These are phyloP conservation scores for Cercospora nicotianae DNA, from an alignment of 2,329 filamentous ascomycete species.

Conservation along the genomic window DNA sequence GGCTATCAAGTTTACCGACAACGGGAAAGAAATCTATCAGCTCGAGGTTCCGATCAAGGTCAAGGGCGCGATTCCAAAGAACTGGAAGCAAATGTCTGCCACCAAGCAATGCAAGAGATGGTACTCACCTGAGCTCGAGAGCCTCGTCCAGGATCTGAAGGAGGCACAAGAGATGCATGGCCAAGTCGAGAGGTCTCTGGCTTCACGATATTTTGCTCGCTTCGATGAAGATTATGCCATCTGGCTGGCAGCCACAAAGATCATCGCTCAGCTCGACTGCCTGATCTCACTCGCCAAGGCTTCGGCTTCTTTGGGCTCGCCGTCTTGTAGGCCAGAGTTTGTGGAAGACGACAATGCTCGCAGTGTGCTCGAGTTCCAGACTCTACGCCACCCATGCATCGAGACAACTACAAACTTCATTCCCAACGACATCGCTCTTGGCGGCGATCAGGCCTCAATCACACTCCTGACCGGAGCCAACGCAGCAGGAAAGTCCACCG, in stretches of 20 bases:
- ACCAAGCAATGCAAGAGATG: conserved; percentile 89
- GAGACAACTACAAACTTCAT: conserved; percentile 89
- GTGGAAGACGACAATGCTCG: conserved; percentile 69
- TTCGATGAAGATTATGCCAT: conserved; percentile 84
- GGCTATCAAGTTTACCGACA: conserved; percentile 61
- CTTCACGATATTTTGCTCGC: conserved; percentile 75
- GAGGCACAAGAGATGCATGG: conserved; percentile 92
- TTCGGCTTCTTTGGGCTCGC: conserved; percentile 77
- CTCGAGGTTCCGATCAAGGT: conserved; percentile 82
- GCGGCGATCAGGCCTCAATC: conserved; percentile 78
- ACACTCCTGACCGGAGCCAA: conserved; percentile 93
- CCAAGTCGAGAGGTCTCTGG: conserved; percentile 85
- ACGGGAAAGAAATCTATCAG: conserved; percentile 97
- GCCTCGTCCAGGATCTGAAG: conserved; percentile 81
- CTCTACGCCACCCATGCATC: conserved; percentile 94
- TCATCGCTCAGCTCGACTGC: conserved; percentile 91
- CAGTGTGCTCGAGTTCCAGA: conserved; percentile 85
- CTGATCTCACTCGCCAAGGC: conserved; percentile 89
- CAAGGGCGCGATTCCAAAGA: conserved; percentile 72
- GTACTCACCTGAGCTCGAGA: conserved; percentile 82
- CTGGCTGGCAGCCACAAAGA: conserved; percentile 87
- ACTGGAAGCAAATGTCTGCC: conserved; percentile 95
- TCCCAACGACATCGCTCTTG: conserved; percentile 87
- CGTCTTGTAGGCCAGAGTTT: conserved; percentile 86
- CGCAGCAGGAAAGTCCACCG: conserved; percentile 93